Evolutionary conservation across 2,329 filamentous ascomycete genomes (phyloP), one percentile per base, ranked within the genome.

Genomic region (Colletotrichum chrysophilum): DNA sequence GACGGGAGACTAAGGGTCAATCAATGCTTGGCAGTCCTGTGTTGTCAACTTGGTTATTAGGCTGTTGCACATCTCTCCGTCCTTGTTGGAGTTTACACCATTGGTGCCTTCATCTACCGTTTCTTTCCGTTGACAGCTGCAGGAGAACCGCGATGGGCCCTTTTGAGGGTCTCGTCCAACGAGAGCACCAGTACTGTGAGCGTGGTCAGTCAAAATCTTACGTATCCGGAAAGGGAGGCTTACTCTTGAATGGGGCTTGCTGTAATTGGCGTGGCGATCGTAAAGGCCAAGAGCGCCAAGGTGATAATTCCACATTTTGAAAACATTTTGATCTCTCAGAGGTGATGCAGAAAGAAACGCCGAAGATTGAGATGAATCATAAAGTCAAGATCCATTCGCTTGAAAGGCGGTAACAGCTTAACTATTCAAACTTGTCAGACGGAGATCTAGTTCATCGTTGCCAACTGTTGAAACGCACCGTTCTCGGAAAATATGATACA

Each of bases 321-420:
- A n/a, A 58, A 55, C 66, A 58, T 68, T 34, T n/a, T 28, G 12
- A 18, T 32, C 32, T 67, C 16, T 28, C 56, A 21, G 26, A 24
- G 8, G 21, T 26, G 14, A 32, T 70, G 8, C 1, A 32, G n/a
- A 21, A 28, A 32, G n/a, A 30, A 26, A 0, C 0, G n/a, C 8
- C 30, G 5, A 28, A 26, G 28, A 21, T 32, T 55, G 9, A 55
- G 36, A 18, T 36, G 7, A n/a, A 65, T 14, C 32, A 36, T 7
- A 4, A 36, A 4, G 18, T 13, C 34, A 28, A 30, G 7, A n/a
- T 2, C 8, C 0, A 10, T 1, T 32, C 0, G 13, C 16, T 16
- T 36, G 0, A 36, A 1, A 28, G 43, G 28, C 0, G 18, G 26
- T 38, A 16, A 16, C 0, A 55, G 0, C 16, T 43, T 1, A 24